Percentiles rank a stretch among this genome's conserved stretches.
Evolutionary conservation across 257 asterid genomes (phyloP).

Genomic region (Capsicum rhomboideum): DNA sequence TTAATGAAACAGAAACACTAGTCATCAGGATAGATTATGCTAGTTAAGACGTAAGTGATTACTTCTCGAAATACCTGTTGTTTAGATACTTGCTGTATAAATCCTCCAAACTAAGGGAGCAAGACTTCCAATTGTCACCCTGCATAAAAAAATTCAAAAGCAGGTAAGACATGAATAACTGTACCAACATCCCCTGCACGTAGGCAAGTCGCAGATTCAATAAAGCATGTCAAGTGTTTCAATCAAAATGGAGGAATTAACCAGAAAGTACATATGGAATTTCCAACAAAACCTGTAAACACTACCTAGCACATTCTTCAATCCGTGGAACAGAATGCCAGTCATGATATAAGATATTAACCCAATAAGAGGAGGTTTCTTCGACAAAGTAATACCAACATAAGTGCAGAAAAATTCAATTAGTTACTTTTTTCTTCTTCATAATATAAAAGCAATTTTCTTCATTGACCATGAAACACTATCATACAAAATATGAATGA

Average conservation of each 20-base stretch:
- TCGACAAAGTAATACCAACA: background rate
- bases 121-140: slow-evolving; percentile 61
- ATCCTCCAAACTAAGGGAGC: slow-evolving; percentile 53
- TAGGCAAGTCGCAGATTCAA: background rate
- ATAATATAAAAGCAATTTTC: background rate
- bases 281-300: background rate
- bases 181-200: background rate
- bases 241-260: background rate
- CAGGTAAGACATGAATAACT: background rate
- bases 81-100: slow-evolving; percentile 44
- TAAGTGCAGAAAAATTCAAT: background rate
- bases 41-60: background rate
- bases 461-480: background rate
- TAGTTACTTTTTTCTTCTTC: background rate
- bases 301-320: background rate
- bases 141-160: slow-evolving; percentile 15
- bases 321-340: background rate
- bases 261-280: background rate
- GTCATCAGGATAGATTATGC: background rate
- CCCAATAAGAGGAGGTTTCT: background rate
- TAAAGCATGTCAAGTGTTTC: background rate
- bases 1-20: background rate
- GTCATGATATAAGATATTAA: background rate
- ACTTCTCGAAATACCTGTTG: slow-evolving; percentile 30
- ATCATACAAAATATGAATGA: background rate